Evolutionary conservation across 2,329 filamentous ascomycete species (phyloP).

Genomic region (Samsoniella hepiali): DNA sequence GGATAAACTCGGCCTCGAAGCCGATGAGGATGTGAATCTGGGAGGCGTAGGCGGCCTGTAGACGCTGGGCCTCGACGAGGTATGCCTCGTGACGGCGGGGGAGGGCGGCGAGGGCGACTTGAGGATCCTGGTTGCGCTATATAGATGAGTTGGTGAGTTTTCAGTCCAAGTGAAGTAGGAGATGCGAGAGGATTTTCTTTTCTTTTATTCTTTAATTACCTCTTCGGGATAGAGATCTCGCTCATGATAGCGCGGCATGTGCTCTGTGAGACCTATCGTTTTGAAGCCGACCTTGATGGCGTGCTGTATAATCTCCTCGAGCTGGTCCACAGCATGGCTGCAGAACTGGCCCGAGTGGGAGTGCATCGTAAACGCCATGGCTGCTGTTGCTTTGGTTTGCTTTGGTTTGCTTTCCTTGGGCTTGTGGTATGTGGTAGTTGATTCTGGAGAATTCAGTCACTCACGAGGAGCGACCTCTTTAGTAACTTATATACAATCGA

Average conservation of each 20-base stretch:
- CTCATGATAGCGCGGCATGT: conserved; percentile 77
- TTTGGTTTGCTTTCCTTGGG: too few relatives aligned
- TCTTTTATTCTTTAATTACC: conserved; percentile 38
- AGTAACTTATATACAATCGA: too few relatives aligned
- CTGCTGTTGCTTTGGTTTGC: too few relatives aligned
- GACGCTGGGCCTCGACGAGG: conserved; percentile 68
- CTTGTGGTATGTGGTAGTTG: too few relatives aligned
- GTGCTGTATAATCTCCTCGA: conserved; percentile 78
- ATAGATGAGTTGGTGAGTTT: conserved; percentile 13
- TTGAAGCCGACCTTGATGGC: conserved; percentile 77
- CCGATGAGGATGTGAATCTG: conserved; percentile 80
- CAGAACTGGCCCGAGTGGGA: conserved; percentile 98
- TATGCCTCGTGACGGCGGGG: conserved; percentile 64
- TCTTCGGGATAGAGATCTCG: conserved; percentile 92
- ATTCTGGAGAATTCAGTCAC: too few relatives aligned
- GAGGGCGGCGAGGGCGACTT: conserved; percentile 47
- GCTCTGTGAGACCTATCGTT: conserved; percentile 85
- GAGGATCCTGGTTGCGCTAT: conserved; percentile 46
- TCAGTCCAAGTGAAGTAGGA: not conserved
- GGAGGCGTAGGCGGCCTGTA: conserved; percentile 66
- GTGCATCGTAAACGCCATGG: conserved; percentile 96
- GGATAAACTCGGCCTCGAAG: conserved; percentile 93
- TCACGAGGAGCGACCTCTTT: too few relatives aligned
- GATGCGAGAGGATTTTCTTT: not conserved
- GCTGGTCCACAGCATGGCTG: conserved; percentile 77